Percentiles rank a stretch among this genome's conserved stretches.
Evolutionary conservation across 2,329 filamentous ascomycete species (phyloP).

Genomic region (Nemania diffusa): DNA sequence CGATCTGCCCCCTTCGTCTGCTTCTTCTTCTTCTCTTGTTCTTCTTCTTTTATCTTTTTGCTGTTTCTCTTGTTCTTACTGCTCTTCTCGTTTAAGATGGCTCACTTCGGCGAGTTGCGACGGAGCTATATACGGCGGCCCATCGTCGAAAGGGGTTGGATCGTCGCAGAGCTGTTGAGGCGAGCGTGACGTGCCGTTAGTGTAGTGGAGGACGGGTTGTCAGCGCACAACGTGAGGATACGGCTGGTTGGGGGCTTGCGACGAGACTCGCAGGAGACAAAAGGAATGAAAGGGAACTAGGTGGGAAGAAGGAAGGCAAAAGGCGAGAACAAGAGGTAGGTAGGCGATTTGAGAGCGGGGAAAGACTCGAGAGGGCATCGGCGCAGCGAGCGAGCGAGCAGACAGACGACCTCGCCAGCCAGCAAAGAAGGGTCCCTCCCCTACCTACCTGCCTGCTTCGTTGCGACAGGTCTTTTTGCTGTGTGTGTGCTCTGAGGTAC

Average conservation of each 20-base stretch:
- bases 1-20: constrained; percentile 21
- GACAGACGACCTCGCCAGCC: neutral
- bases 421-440: constrained; percentile 23
- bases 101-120: constrained; percentile 46
- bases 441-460: constrained; percentile 3
- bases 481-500: neutral
- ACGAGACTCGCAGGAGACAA: constrained; percentile 35
- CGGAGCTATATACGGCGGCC: constrained; percentile 47
- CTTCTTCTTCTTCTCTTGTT: constrained; percentile 9
- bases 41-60: constrained; percentile 22
- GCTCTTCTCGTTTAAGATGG: constrained; percentile 32
- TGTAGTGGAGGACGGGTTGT: constrained; percentile 29
- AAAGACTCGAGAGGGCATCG: constrained; percentile 28
- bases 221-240: constrained; percentile 29
- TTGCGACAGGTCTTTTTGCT: constrained; percentile 16
- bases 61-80: constrained; percentile 15
- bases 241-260: constrained; percentile 32
- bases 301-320: constrained; percentile 35
- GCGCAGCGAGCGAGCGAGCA: constrained; percentile 16
- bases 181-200: constrained; percentile 28
- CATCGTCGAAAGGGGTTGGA: constrained; percentile 43
- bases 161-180: constrained; percentile 39
- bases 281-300: constrained; percentile 35
- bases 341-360: constrained; percentile 35
- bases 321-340: constrained; percentile 32